phyloP scores from a whole-genome alignment of 2,329 filamentous ascomycete species.

The Xylariaceae sp. region DNA sequence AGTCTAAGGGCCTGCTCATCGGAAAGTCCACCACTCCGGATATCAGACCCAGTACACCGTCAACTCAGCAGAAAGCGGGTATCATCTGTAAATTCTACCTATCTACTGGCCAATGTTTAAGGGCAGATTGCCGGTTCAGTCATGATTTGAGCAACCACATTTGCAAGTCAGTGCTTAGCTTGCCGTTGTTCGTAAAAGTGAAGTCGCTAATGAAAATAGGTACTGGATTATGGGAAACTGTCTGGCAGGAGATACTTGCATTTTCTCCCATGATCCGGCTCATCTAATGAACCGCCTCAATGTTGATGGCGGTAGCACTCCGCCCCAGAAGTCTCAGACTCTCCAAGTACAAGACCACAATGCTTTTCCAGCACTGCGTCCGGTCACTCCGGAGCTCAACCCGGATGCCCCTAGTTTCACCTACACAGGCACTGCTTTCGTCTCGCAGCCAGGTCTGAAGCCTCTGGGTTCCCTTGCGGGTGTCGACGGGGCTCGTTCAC shows the following conservation, averaged over 20 bases:
- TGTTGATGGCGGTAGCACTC: constrained; percentile 62
- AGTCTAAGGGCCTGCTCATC: constrained; percentile 67
- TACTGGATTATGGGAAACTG: constrained; percentile 98
- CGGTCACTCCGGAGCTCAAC: constrained; percentile 53
- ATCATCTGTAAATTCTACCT: constrained; percentile 97
- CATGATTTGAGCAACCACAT: constrained; percentile 93
- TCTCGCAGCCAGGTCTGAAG: constrained; percentile 66
- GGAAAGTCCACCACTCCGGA: constrained; percentile 84
- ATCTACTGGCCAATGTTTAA: constrained; percentile 88
- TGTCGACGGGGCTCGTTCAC: constrained; percentile 60
- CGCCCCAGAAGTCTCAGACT: constrained; percentile 59
- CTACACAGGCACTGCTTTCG: constrained; percentile 50
- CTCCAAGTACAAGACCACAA: constrained; percentile 80
- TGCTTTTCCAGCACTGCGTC: constrained; percentile 73
- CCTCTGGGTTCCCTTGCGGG: constrained; percentile 48
- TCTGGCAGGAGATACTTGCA: constrained; percentile 85
- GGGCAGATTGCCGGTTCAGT: constrained; percentile 94
- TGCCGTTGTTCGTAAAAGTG: constrained; percentile 51
- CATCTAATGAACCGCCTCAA: constrained; percentile 76
- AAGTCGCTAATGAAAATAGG: constrained; percentile 39
- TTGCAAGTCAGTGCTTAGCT: constrained; percentile 81
- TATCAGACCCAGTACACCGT: constrained; percentile 69
- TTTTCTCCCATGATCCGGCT: constrained; percentile 94
- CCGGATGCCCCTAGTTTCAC: constrained; percentile 48
- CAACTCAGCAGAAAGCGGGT: constrained; percentile 70